phyloP scores from a whole-genome alignment of 345 rosid genomes.

The Bruguiera parviflora region DNA sequence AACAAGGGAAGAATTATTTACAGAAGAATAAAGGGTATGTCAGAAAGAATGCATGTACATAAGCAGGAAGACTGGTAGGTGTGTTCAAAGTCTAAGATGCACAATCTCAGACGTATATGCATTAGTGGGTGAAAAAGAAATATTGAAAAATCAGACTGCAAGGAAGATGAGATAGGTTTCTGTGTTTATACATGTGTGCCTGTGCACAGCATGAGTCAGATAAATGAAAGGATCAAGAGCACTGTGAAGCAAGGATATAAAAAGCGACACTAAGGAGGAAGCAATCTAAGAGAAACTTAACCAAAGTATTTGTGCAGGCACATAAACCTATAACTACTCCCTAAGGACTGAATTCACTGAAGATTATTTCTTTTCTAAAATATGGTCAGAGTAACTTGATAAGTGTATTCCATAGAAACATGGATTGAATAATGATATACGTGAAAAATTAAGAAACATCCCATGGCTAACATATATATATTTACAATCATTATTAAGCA shows the following conservation, averaged over 20 bases:
- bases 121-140: neutral
- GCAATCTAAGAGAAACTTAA: no score
- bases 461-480: neutral
- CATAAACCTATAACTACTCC: no score
- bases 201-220: no score
- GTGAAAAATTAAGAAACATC: neutral
- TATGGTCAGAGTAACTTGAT: no score
- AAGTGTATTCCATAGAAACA: no score
- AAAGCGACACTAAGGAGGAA: no score
- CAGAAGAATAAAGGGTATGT: neutral
- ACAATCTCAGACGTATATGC: neutral
- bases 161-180: neutral
- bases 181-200: no score
- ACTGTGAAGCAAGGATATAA: no score
- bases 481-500: neutral
- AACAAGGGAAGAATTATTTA: neutral
- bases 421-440: neutral
- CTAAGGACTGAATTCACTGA: no score
- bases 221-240: no score
- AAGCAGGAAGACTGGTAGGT: neutral
- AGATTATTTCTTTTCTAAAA: no score
- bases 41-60: conserved; percentile 1
- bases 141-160: neutral
- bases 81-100: conserved; percentile 3
- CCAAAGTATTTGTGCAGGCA: no score